Evolutionary conservation across 75 land plant species (phyloP).

Genomic region (Gnetum montanum): DNA sequence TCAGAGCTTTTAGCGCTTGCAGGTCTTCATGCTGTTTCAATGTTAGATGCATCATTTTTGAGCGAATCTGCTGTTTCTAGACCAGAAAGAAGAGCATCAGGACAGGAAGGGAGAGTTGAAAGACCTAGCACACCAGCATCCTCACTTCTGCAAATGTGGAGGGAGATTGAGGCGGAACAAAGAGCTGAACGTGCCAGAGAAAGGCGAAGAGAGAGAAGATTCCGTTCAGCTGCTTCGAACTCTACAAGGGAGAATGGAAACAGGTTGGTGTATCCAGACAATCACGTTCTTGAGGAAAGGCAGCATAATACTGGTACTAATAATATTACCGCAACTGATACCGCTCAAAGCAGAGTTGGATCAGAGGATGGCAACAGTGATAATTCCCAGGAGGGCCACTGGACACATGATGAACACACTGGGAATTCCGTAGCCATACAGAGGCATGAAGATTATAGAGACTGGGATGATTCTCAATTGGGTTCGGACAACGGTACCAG

Average conservation of each 20-base stretch:
- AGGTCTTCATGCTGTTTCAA: conserved; percentile 79
- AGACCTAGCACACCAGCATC: conserved; percentile 51
- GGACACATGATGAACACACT: neutral
- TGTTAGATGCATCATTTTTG: conserved; percentile 83
- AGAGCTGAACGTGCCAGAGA: conserved; percentile 28
- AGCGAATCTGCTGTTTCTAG: conserved; percentile 46
- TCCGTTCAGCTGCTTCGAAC: conserved; percentile 9
- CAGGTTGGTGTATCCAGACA: conserved; percentile 11
- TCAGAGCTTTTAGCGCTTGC: conserved; percentile 78
- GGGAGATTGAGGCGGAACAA: conserved; percentile 71
- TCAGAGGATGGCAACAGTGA: conserved; percentile 5
- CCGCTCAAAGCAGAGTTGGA: conserved; percentile 22
- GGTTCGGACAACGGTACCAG: conserved; percentile 26
- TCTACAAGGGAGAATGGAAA: neutral
- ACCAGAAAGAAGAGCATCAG: conserved; percentile 27
- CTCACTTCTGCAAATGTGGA: conserved; percentile 79
- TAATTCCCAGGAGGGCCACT: conserved; percentile 4
- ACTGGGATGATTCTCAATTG: conserved; percentile 31
- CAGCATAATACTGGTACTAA: conserved; percentile 12
- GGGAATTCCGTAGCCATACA: conserved; percentile 18
- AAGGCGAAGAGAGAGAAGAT: conserved; percentile 18
- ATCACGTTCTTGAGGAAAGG: conserved; percentile 2
- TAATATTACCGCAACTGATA: conserved; percentile 13
- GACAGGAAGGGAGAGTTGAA: conserved; percentile 35
- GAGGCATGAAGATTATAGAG: conserved; percentile 31